Conservation (phyloP, 148 eudicot species). For the Vaccinium corymbosum region DNA sequence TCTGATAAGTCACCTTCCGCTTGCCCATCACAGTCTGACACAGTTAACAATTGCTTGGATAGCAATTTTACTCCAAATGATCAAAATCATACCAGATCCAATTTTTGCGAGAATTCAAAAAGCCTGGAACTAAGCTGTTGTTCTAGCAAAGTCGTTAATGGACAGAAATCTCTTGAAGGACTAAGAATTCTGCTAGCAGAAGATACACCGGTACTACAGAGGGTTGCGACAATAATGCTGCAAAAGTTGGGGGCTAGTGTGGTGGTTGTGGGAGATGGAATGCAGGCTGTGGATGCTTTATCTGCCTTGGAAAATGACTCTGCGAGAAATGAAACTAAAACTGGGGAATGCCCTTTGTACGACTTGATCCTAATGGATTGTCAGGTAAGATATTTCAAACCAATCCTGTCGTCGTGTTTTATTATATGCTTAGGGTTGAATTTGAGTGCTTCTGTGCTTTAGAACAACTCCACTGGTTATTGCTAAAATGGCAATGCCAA, state of each 20-base stretch:
- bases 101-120: slow-evolving; percentile 9
- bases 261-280: slow-evolving; percentile 77
- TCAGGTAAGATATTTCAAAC: slow-evolving; percentile 48
- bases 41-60: slow-evolving; percentile 36
- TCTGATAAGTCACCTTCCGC: slow-evolving; percentile 39
- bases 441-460: background rate
- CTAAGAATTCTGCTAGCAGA: slow-evolving; percentile 76
- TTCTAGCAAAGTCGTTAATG: slow-evolving; percentile 31
- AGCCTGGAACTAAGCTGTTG: slow-evolving; percentile 16
- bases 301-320: slow-evolving; percentile 29
- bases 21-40: slow-evolving; percentile 29
- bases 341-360: slow-evolving; percentile 27
- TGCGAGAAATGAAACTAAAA: slow-evolving; percentile 16
- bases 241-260: slow-evolving; percentile 87
- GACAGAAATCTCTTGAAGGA: slow-evolving; percentile 54
- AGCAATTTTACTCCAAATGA: slow-evolving; percentile 21
- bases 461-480: background rate
- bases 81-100: background rate
- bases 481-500: background rate
- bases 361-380: slow-evolving; percentile 95
- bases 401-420: background rate
- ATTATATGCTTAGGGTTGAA: background rate
- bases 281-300: slow-evolving; percentile 77
- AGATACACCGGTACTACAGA: slow-evolving; percentile 89
- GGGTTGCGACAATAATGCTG: slow-evolving; percentile 91